These are phyloP conservation scores for Camelina sativa DNA, from an alignment of 345 rosid genomes.

Conservation along the genomic window DNA sequence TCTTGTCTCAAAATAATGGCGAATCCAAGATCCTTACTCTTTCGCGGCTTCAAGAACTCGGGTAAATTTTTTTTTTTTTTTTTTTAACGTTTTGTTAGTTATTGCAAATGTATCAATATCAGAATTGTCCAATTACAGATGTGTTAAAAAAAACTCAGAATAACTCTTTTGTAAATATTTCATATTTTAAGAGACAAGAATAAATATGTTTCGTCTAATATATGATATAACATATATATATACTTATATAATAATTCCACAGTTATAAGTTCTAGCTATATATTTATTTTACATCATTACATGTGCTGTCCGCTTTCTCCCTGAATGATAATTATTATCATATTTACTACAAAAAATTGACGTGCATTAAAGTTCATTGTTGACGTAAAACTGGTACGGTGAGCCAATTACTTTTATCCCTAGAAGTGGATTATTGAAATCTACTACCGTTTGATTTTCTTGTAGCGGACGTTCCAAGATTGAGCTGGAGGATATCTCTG, in stretches of 20 bases:
- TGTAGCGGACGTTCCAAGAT: constrained; percentile 59
- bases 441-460: not conserved
- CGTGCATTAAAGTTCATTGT: not conserved
- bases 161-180: not conserved
- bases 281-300: not conserved
- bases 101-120: constrained; percentile 6
- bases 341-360: not conserved
- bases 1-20: constrained; percentile 43
- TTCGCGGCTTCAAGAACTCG: constrained; percentile 40
- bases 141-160: not conserved
- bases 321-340: not conserved
- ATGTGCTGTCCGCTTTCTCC: not conserved
- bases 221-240: not conserved
- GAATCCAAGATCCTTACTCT: constrained; percentile 45
- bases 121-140: not conserved
- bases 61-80: constrained; percentile 16
- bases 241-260: not conserved
- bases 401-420: no score
- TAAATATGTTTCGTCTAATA: not conserved
- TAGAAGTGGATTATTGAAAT: no score
- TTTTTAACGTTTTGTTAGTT: not conserved
- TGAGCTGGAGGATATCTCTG: constrained; percentile 85
- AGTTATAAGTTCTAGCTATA: not conserved
- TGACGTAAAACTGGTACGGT: no score
- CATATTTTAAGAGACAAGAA: not conserved